phyloP scores from a whole-genome alignment of 73 alveolate species.

The Paramecium bursaria region DNA sequence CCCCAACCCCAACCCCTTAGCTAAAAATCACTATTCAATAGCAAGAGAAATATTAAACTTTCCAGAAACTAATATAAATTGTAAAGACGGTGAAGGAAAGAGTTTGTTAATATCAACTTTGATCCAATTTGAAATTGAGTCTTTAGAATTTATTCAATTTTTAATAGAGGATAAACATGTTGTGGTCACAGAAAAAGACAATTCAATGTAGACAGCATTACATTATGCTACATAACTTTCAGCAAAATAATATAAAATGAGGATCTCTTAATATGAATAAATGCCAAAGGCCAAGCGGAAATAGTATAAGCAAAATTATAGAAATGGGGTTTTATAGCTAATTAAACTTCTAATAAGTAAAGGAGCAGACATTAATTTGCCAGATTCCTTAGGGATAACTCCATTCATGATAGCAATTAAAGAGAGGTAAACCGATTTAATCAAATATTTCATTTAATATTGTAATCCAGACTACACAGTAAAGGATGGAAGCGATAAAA shows the following conservation, averaged over 20 bases:
- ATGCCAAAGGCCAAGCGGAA: constrained; percentile 55
- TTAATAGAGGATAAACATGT: constrained; percentile 88
- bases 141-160: constrained; percentile 82
- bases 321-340: constrained; percentile 62
- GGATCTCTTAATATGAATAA: constrained; percentile 2
- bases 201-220: constrained; percentile 86
- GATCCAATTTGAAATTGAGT: constrained; percentile 74
- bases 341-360: constrained; percentile 71
- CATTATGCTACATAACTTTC: constrained; percentile 82
- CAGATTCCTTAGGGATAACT: constrained; percentile 81
- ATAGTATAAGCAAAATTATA: constrained; percentile 72
- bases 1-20: too few species aligned
- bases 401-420: constrained; percentile 63
- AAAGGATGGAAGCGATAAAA: constrained; percentile 6
- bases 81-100: constrained; percentile 96
- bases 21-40: constrained; percentile 82
- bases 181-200: constrained; percentile 89
- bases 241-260: constrained; percentile 56
- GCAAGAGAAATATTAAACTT: constrained; percentile 89
- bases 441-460: background rate
- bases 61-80: constrained; percentile 89
- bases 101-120: constrained; percentile 86
- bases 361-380: constrained; percentile 83
- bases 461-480: background rate
- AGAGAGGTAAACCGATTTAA: background rate